Conservation (phyloP, 208 protist genomes). For the Leishmania turanica region DNA sequence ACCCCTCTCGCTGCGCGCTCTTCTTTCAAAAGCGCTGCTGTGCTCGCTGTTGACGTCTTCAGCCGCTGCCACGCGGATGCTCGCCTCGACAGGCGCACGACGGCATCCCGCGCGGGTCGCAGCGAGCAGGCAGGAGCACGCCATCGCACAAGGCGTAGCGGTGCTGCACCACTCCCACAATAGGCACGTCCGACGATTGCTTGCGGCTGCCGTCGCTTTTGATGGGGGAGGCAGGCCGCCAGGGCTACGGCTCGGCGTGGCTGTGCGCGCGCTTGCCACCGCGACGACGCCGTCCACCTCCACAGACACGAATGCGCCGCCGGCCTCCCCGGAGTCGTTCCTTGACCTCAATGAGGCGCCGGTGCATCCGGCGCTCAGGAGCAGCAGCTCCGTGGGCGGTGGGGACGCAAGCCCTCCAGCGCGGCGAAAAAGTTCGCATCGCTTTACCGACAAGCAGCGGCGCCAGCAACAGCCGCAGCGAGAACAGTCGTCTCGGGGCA, state of each 20-base stretch:
- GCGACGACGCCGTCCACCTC: background rate
- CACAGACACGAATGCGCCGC: background rate
- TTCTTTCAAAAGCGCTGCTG: background rate
- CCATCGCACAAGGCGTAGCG: background rate
- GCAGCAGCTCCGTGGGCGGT: background rate
- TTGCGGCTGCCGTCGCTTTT: background rate
- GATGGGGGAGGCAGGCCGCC: background rate
- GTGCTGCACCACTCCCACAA: background rate
- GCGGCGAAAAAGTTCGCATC: background rate
- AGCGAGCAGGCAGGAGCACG: background rate
- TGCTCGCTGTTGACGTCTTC: background rate
- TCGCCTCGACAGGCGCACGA: background rate
- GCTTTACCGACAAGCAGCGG: background rate
- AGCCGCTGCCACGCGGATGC: slow-evolving; percentile 1
- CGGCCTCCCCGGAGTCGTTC: slow-evolving; percentile 1
- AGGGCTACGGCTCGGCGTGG: background rate
- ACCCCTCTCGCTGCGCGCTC: background rate
- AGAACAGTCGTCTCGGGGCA: background rate
- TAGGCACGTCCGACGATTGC: background rate
- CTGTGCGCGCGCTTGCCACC: slow-evolving; percentile 1
- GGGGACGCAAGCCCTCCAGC: background rate
- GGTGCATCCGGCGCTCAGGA: background rate
- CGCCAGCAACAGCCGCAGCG: background rate
- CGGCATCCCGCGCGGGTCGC: background rate
- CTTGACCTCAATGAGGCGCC: slow-evolving; percentile 1